Base-by-base conservation (phyloP, 306 rosid genomes). In the Begonia fuchsioides region DNA sequence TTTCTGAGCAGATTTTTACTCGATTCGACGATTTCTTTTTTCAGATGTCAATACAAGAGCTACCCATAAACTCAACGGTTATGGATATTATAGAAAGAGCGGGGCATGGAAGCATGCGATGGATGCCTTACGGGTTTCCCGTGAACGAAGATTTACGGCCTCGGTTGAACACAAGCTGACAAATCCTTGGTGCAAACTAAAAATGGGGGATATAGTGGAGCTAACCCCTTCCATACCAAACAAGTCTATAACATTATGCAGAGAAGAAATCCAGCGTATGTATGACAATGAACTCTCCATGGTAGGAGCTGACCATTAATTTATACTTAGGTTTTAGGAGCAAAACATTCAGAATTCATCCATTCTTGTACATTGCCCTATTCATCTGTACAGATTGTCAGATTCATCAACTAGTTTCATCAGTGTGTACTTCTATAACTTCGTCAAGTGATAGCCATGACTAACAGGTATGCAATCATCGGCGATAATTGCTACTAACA, bases 31-130 rank as follows among this genome's bases (percentile, higher is more conserved):
- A n/a, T n/a, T n/a, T n/a, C n/a, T n/a, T n/a, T n/a, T 5, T 76
- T 68, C 87, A 90, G 98, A 90, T 90, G 98, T 85, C 95, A 6
- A 95, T 90, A 13, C 98, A 90, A 59, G 98, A 90, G 60, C 71
- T 85, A 14, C 55, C 81, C 38, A 72, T 82, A 47, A 79, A 81
- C 71, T 74, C 94, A 1, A 81, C 95, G 0, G 57, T 90, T 14
- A 66, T 71, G 76, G 73, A 85, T 65, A 66, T 90, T 64, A 32
- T 90, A 74, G 80, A 79, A 65, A 72, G 78, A 56, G 66, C 64
- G 0, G 92, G 95, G 45, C 56, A 73, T 8, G 82, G 87, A 60
- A 68, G 90, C 74, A 52, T 62, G 5, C 75, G 75, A 58, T 67
- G 83, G 74, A 69, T 71, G 10, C 72, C 93, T 17, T 78, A 85